These are phyloP conservation scores for Solanum bulbocastanum DNA, from an alignment of 257 asterid species.

Conservation along the genomic window DNA sequence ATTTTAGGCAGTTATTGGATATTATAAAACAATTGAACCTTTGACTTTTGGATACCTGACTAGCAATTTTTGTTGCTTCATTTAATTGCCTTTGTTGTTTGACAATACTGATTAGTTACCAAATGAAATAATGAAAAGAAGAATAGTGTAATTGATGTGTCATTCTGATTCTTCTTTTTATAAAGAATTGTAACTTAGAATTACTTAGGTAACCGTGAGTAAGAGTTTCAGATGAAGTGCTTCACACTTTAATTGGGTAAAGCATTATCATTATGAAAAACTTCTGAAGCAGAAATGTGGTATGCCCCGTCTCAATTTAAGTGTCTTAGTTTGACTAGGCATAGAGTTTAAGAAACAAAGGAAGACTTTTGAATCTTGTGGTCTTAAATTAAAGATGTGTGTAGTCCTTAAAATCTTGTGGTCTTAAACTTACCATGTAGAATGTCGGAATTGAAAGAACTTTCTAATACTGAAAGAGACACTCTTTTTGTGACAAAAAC, in stretches of 20 bases:
- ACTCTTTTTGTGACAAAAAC: not conserved
- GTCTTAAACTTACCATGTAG: not conserved
- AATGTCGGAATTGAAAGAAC: not conserved
- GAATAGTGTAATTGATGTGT: not conserved
- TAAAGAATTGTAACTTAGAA: not conserved
- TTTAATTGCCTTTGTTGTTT: not conserved
- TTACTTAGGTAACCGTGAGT: not conserved
- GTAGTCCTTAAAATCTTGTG: not conserved
- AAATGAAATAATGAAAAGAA: not conserved
- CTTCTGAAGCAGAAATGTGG: not conserved
- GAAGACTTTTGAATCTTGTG: not conserved
- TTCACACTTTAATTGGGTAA: not conserved
- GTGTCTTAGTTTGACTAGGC: not conserved
- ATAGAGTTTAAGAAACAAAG: not conserved
- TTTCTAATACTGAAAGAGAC: not conserved
- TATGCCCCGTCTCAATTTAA: not conserved
- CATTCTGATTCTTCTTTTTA: not conserved
- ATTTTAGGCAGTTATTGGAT: not conserved
- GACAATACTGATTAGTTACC: not conserved
- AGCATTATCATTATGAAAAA: not conserved
- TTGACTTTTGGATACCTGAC: not conserved
- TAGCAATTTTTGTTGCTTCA: not conserved
- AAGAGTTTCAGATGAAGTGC: not conserved
- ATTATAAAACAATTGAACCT: not conserved
- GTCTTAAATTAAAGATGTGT: not conserved